These are phyloP conservation scores for Epichloe amarillans DNA, from an alignment of 2,329 filamentous ascomycete species.

Conservation along the genomic window DNA sequence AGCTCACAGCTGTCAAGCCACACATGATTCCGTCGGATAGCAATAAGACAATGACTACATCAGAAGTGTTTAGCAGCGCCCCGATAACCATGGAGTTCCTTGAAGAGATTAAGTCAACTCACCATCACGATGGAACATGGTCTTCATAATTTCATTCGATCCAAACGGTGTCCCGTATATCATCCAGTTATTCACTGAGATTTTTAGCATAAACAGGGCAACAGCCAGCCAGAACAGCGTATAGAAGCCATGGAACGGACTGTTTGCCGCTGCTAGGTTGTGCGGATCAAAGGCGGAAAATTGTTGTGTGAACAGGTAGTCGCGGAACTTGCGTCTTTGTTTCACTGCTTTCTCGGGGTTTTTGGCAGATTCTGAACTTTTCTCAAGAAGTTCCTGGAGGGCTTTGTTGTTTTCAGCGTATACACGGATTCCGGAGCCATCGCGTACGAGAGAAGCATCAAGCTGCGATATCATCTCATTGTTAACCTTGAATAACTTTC, in stretches of 20 bases:
- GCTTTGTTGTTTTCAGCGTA: conserved; percentile 17
- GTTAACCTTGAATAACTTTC: background rate
- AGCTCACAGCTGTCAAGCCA: conserved; percentile 49
- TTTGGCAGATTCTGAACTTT: conserved; percentile 12
- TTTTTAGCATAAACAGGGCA: conserved; percentile 50
- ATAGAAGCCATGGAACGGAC: conserved; percentile 68
- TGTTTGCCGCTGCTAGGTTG: conserved; percentile 50
- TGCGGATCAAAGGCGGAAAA: conserved; percentile 65
- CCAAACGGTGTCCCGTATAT: conserved; percentile 56
- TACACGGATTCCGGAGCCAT: conserved; percentile 13
- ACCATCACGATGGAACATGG: conserved; percentile 47
- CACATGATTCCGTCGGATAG: conserved; percentile 60
- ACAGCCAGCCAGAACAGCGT: conserved; percentile 66
- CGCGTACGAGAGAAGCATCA: conserved; percentile 10
- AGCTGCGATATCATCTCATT: background rate
- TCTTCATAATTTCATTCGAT: conserved; percentile 55
- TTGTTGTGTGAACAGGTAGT: conserved; percentile 56
- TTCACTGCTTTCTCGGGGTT: conserved; percentile 8
- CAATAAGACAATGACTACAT: conserved; percentile 36
- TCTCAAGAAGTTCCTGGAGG: conserved; percentile 16
- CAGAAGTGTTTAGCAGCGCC: background rate
- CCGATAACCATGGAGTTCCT: too few species aligned
- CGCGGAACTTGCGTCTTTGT: conserved; percentile 21
- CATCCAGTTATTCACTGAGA: conserved; percentile 55
- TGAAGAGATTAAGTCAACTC: conserved; percentile 4